phyloP scores from a whole-genome alignment of 2,329 filamentous ascomycete genomes.

The Clarireedia sp. region DNA sequence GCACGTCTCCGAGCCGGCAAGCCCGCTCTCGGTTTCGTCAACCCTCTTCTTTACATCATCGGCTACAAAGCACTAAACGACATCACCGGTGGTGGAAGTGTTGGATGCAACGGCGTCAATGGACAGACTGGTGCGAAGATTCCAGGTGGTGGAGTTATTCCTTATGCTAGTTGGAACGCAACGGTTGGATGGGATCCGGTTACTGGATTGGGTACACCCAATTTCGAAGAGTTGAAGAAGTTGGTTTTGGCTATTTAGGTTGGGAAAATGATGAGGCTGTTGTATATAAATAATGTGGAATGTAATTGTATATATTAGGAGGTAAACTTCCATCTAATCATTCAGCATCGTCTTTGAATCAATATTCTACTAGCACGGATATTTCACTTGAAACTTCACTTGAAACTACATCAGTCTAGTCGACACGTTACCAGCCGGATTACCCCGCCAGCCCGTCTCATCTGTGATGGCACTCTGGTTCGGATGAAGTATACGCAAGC shows the following conservation, averaged over 20 bases:
- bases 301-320: no score
- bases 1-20: conserved; percentile 45
- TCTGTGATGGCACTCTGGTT: no score
- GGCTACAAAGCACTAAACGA: conserved; percentile 31
- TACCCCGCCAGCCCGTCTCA: no score
- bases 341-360: no score
- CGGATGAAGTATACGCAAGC: no score
- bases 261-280: not conserved
- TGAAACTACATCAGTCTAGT: no score
- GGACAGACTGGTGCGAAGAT: conserved; percentile 7
- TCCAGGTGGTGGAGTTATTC: conserved; percentile 13
- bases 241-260: conserved; percentile 4
- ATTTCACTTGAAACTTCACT: no score
- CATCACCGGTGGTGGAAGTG: conserved; percentile 30
- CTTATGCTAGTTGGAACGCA: conserved; percentile 21
- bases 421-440: no score
- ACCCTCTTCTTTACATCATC: conserved; percentile 33
- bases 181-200: conserved; percentile 31
- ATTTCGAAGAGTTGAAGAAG: conserved; percentile 18
- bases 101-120: conserved; percentile 29
- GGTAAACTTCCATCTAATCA: no score
- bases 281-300: no score
- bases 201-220: conserved; percentile 31
- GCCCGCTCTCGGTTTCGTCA: conserved; percentile 33
- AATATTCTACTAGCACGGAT: no score